Evolutionary conservation across 169 alveolate genomes (phyloP).

Genomic region (Plasmodium yoelii): DNA sequence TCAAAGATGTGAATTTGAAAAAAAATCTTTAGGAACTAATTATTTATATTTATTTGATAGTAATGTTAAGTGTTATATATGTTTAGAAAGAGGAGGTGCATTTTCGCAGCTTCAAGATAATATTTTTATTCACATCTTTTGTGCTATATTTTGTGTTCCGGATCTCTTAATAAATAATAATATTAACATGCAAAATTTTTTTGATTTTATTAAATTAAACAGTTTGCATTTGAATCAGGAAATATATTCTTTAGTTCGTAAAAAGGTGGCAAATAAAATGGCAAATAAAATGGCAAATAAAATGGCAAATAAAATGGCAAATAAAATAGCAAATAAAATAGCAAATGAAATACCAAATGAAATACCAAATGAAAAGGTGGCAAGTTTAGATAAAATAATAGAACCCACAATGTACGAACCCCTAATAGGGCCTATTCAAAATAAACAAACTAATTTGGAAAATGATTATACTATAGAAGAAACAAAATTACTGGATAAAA

Average conservation of each 20-base stretch:
- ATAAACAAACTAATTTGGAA: no score
- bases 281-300: no score
- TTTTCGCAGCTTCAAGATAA: slow-evolving; percentile 30
- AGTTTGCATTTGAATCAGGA: slow-evolving; percentile 29
- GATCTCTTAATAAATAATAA: slow-evolving; percentile 52
- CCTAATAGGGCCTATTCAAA: no score
- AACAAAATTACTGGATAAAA: no score
- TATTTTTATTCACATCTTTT: slow-evolving; percentile 54
- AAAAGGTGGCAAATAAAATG: background rate
- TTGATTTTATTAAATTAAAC: slow-evolving; percentile 39
- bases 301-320: no score
- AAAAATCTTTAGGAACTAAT: slow-evolving; percentile 51
- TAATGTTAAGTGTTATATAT: slow-evolving; percentile 52
- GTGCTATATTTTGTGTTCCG: slow-evolving; percentile 73
- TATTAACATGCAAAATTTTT: slow-evolving; percentile 28
- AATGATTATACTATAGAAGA: no score
- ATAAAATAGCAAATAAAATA: no score
- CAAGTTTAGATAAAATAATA: background rate
- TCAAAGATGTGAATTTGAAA: slow-evolving; percentile 75
- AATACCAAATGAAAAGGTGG: background rate
- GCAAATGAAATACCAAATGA: no score
- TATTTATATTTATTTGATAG: slow-evolving; percentile 55
- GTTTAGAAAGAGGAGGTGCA: slow-evolving; percentile 77
- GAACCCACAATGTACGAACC: no score
- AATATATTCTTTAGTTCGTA: background rate